Conservation (phyloP, 495 filamentous ascomycete genomes). For the Echria macrotheca region DNA sequence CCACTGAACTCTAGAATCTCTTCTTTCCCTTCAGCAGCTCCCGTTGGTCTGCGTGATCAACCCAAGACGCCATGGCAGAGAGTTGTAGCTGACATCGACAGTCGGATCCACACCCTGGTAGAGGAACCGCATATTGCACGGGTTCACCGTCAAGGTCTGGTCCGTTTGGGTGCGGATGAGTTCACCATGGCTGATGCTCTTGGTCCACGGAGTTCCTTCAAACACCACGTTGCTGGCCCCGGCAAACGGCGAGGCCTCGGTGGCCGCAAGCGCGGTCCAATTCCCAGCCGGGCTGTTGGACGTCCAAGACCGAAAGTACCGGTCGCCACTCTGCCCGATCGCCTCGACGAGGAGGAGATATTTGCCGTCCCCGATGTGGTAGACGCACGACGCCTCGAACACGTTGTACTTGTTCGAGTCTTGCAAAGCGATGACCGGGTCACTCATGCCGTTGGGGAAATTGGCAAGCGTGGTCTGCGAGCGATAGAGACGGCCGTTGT, state of each 20-base stretch:
- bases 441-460: slow-evolving; percentile 20
- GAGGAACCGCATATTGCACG: slow-evolving; percentile 18
- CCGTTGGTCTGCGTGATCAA: slow-evolving; percentile 13
- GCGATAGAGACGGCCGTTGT: slow-evolving; percentile 27
- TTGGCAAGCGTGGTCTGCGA: slow-evolving; percentile 13
- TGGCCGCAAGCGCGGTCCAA: slow-evolving; percentile 19
- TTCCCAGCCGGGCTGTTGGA: slow-evolving; percentile 9
- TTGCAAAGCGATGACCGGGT: slow-evolving; percentile 18
- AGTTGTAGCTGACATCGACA: slow-evolving; percentile 13
- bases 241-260: slow-evolving; percentile 21
- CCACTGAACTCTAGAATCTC: too few species aligned
- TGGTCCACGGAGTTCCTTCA: slow-evolving; percentile 17
- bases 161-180: slow-evolving; percentile 14
- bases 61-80: slow-evolving; percentile 21
- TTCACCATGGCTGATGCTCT: slow-evolving; percentile 28
- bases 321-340: slow-evolving; percentile 14
- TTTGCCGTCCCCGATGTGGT: slow-evolving; percentile 10
- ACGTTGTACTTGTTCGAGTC: slow-evolving; percentile 12
- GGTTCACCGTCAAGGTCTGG: slow-evolving; percentile 19
- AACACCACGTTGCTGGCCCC: slow-evolving; percentile 21
- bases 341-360: slow-evolving; percentile 23
- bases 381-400: slow-evolving; percentile 22
- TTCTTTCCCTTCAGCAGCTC: slow-evolving; percentile 5
- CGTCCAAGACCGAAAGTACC: slow-evolving; percentile 24
- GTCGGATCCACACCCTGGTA: slow-evolving; percentile 22